Conservation (phyloP, 2,329 filamentous ascomycete species). For the Byssochlamys sp. region DNA sequence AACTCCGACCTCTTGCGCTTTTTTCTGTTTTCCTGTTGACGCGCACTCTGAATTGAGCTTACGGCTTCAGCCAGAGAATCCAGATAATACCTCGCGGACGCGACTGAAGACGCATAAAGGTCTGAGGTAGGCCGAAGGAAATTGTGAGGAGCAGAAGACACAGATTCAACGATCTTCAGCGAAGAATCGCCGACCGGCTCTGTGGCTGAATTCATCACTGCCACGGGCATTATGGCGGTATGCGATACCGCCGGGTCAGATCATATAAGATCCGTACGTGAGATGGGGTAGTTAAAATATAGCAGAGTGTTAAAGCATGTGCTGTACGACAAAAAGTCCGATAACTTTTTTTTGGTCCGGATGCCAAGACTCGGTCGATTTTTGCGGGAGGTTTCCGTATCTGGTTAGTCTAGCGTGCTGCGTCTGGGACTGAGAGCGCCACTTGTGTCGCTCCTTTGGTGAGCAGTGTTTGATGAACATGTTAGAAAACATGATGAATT, state of each 20-base stretch:
- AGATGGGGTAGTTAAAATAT: background rate
- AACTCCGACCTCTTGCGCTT: slow-evolving; percentile 63
- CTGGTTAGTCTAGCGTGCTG: no score
- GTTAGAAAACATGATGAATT: no score
- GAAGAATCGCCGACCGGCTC: background rate
- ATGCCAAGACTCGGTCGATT: background rate
- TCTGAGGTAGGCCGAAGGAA: slow-evolving; percentile 66
- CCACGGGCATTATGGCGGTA: background rate
- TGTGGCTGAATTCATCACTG: background rate
- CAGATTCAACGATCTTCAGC: slow-evolving; percentile 11
- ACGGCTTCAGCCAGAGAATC: slow-evolving; percentile 68
- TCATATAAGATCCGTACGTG: background rate
- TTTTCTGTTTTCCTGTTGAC: slow-evolving; percentile 57
- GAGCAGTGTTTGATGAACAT: no score
- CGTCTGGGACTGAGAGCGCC: no score
- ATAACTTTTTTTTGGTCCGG: background rate
- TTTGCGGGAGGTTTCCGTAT: background rate
- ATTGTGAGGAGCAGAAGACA: slow-evolving; percentile 55
- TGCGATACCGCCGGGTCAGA: background rate
- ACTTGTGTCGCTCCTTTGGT: no score
- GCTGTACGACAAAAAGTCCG: background rate
- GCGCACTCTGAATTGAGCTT: slow-evolving; percentile 60
- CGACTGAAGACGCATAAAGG: slow-evolving; percentile 60
- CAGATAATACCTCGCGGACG: slow-evolving; percentile 68
- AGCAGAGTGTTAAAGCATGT: background rate